These are phyloP conservation scores for Aureobasidium sp. DNA, from an alignment of 2,329 filamentous ascomycete genomes.

Conservation along the genomic window DNA sequence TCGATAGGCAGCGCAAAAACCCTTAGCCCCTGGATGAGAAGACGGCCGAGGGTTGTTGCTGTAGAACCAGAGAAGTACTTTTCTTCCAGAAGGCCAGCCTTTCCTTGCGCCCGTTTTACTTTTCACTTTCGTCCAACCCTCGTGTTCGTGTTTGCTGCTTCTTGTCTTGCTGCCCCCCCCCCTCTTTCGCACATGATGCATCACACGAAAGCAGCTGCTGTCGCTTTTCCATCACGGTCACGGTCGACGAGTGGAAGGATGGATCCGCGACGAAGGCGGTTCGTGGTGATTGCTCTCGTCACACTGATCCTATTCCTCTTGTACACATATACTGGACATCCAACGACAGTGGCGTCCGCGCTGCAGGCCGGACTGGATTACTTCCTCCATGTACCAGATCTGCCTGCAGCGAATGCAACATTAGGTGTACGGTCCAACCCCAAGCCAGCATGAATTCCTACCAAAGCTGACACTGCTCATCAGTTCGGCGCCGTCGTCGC, in stretches of 20 bases:
- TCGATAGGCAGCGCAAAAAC: not conserved
- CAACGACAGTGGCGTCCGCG: not conserved
- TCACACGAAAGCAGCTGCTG: slow-evolving; percentile 1
- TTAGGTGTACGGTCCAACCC: slow-evolving; percentile 17
- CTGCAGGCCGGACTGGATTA: slow-evolving; percentile 6
- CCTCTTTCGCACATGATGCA: slow-evolving; percentile 1
- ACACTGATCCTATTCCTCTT: not conserved
- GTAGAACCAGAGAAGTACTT: no score
- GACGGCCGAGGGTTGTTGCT: not conserved
- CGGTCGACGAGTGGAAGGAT: not conserved
- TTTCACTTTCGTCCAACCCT: slow-evolving; percentile 12
- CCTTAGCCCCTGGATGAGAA: slow-evolving; percentile 1
- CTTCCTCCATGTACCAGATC: slow-evolving; percentile 6
- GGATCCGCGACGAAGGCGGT: not conserved
- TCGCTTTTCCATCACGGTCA: not conserved
- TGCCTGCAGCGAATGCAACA: slow-evolving; percentile 19
- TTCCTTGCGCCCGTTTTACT: no score
- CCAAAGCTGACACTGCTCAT: not conserved
- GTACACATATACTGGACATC: slow-evolving; percentile 1
- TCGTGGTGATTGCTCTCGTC: not conserved
- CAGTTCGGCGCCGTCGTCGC: slow-evolving; percentile 35
- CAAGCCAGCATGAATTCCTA: no score
- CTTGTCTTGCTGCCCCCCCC: not conserved
- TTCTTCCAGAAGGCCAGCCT: no score
- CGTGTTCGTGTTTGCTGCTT: not conserved